Evolutionary conservation across 2,329 filamentous ascomycete genomes (phyloP), one percentile per base, ranked within the genome.

Genomic region (Sclerotinia glacialis): DNA sequence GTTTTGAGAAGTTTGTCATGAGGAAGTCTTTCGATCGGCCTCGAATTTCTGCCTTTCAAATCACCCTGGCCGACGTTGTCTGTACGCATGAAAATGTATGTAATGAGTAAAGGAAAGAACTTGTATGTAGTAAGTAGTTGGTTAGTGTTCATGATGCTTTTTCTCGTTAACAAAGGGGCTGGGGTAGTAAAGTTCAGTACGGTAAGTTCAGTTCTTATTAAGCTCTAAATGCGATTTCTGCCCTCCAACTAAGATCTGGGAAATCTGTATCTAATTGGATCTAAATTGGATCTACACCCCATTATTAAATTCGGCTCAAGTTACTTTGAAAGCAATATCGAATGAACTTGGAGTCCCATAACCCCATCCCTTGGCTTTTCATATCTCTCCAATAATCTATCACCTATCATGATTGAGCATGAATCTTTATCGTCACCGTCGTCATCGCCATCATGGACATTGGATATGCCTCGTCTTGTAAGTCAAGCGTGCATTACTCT

Each of bases 161-260:
- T 47, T 34, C 23, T 60, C 42, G 42, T 60, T 60, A 60, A 60
- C 46, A 59, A 60, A 21, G 56, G 56, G 56, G 56, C 28, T 60
- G 56, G 56, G 56, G 16, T 46, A 1, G 21, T 7, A 26, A 21
- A 58, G 12, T 53, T 28, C n/a, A 28, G 23, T 58, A 58, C n/a
- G n/a, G n/a, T n/a, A n/a, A n/a, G n/a, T n/a, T n/a, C n/a, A 26
- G 21, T 31, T 44, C 28, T 28, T 26, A 31, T 44, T 28, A 58
- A 44, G 55, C 55, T 58, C 55, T 44, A 31, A 44, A 28, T 23
- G 8, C 56, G 56, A 28, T 21, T 53, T 53, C 52, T 60, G 40
- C 28, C 56, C 18, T 42, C 56, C 18, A 42, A n/a, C 53, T 40
- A 56, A 56, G 34, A 56, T 56, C 53, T 42, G 53, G 11, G 18